A percentile compares a stretch with the other conserved stretches of the same genome.
Evolutionary conservation across 768 basidiomycete species (phyloP).

Genomic region (Lepiota brunneoincarnata): DNA sequence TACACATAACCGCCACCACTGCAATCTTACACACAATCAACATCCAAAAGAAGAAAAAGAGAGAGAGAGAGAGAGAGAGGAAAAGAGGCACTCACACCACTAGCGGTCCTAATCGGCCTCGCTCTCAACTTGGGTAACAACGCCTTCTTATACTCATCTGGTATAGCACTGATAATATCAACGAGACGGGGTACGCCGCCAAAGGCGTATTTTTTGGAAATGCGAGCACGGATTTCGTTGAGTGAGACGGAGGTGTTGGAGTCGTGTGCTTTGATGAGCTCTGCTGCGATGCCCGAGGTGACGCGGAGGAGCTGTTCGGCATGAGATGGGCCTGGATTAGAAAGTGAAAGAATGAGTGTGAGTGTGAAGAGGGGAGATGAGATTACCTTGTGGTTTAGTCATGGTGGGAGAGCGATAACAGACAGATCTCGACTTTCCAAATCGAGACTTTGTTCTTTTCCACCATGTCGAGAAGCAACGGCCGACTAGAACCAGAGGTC

Average conservation of each 20-base stretch:
- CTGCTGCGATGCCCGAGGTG: slow-evolving; percentile 92
- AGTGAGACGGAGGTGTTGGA: slow-evolving; percentile 75
- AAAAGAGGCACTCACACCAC: slow-evolving; percentile 75
- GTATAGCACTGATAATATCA: slow-evolving; percentile 97
- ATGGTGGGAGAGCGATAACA: neutral
- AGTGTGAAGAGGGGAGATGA: neutral
- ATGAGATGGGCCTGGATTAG: slow-evolving; percentile 67
- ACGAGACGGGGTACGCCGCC: slow-evolving; percentile 90
- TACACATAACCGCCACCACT: slow-evolving; percentile 99
- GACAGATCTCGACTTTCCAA: slow-evolving; percentile 6
- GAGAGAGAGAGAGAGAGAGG: no score
- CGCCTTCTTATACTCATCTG: slow-evolving; percentile 94
- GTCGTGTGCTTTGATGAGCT: slow-evolving; percentile 88
- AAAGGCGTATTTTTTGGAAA: slow-evolving; percentile 88
- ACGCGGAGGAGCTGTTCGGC: slow-evolving; percentile 88
- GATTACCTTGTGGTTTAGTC: slow-evolving; percentile 18
- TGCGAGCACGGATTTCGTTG: slow-evolving; percentile 80
- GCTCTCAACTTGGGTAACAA: slow-evolving; percentile 88
- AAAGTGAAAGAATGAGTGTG: neutral
- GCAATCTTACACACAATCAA: slow-evolving; percentile 65
- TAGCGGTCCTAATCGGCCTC: slow-evolving; percentile 93
- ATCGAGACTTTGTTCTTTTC: neutral
- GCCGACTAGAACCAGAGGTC: slow-evolving; percentile 61
- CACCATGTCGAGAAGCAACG: slow-evolving; percentile 31
- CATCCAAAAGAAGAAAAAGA: neutral